Percentiles rank a stretch among this genome's conserved stretches.
These are phyloP conservation scores for Phyllostachys edulis DNA, from an alignment of 176 grass and related monocot genomes.

Conservation along the genomic window DNA sequence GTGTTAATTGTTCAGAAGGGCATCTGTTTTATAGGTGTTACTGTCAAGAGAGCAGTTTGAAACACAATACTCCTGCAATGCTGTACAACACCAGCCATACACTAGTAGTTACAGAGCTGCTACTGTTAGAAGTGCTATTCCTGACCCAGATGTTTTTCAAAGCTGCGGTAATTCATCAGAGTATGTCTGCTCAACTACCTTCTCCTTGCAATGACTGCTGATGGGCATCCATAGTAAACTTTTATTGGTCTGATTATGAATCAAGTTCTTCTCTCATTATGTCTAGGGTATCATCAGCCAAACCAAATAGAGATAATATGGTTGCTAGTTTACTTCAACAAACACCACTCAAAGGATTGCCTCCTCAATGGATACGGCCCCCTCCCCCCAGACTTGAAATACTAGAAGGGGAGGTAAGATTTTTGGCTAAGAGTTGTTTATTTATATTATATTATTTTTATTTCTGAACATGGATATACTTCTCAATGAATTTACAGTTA, in stretches of 20 bases:
- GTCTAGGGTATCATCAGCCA: constrained; percentile 45
- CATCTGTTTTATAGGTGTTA: constrained; percentile 56
- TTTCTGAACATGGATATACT: constrained; percentile 26
- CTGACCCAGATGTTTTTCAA: constrained; percentile 72
- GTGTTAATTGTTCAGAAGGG: constrained; percentile 24
- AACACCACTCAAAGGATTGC: constrained; percentile 51
- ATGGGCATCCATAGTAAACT: not conserved
- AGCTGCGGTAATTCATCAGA: constrained; percentile 55
- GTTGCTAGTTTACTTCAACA: constrained; percentile 70
- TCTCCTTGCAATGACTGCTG: constrained; percentile 18
- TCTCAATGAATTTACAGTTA: constrained; percentile 56
- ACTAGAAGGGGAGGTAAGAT: constrained; percentile 86
- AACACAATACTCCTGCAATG: constrained; percentile 38
- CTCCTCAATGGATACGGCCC: constrained; percentile 82
- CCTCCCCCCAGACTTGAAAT: constrained; percentile 82
- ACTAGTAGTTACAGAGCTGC: constrained; percentile 53
- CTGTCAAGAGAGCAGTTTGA: constrained; percentile 68
- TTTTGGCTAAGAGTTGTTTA: constrained; percentile 13
- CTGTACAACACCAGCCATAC: constrained; percentile 28
- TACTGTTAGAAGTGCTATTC: constrained; percentile 77
- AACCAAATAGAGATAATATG: constrained; percentile 67
- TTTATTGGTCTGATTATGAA: constrained; percentile 23
- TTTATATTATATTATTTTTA: not conserved
- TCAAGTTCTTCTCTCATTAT: constrained; percentile 36
- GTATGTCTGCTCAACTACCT: constrained; percentile 48